Base-by-base conservation (phyloP, 305 asterid genomes). In the Rubia tinctorum region DNA sequence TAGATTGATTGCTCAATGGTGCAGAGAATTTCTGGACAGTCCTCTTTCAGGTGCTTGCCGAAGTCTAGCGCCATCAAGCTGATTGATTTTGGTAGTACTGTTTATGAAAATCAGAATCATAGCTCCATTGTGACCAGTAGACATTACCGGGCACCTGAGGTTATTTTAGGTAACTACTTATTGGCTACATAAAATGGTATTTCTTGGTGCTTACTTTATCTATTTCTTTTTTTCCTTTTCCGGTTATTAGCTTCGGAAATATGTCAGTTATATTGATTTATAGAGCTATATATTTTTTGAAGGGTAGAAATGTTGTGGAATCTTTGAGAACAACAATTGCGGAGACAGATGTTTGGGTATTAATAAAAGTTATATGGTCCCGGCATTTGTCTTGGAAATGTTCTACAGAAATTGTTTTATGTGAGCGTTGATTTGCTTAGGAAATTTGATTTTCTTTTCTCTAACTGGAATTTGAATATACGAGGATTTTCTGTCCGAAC, bases 91-190 rank as follows among this genome's bases (percentile, higher is more conserved):
- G 97, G 98, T 66, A 91, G 98, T 78, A 86, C 96, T 14, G 79
- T 91, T 72, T 89, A 80, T 85, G 96, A 88, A 76, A 85, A 90
- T 80, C 93, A 89, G 86, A 90, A 86, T 77, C 98, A 88, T 78
- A 88, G 78, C 88, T 91, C 88, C 74, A 81, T 91, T 77, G 98
- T 89, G 62, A 87, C 94, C 63, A 93, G 97, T 13, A 93, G 98
- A 72, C 97, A 93, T 80, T 93, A 93, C 83, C 91, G 97, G 75
- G 98, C 97, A 63, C 98, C 98, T 45, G 97, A 93, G 83, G 93
- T 93, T 83, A 93, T 93, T 80, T 80, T 93, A 80, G 98, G 98
- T 93, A 88, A 79, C 65, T 78, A 59, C 69, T 65, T 67, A 68
- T 67, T 80, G 82, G 51, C 47, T 80, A 89, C 56, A 63, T 44